A percentile compares a stretch with the other conserved stretches of the same genome.
These are phyloP conservation scores for Plasmodium vivax DNA, from an alignment of 169 alveolate species.

Conservation along the genomic window DNA sequence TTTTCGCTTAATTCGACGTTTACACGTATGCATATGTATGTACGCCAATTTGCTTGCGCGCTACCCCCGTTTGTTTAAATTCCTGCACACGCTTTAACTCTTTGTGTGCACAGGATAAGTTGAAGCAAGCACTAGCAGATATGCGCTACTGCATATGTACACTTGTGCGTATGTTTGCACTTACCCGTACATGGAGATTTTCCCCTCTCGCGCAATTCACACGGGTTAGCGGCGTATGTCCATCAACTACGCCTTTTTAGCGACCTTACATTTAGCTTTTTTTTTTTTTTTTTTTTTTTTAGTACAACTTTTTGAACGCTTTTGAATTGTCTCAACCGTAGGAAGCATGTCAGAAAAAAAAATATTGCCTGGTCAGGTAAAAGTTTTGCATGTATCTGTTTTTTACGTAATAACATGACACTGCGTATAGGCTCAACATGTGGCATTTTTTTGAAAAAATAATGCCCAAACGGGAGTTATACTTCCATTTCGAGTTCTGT, in stretches of 20 bases:
- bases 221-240: not conserved
- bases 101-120: not conserved
- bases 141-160: not conserved
- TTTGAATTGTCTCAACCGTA: not conserved
- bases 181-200: not conserved
- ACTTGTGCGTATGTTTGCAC: not conserved
- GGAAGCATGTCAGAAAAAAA: not conserved
- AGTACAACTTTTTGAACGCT: not conserved
- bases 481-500: not conserved
- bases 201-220: not conserved
- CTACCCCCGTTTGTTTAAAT: not conserved
- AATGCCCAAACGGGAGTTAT: not conserved
- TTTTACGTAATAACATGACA: not conserved
- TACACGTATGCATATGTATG: not conserved
- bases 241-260: not conserved
- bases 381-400: not conserved
- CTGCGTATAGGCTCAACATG: not conserved
- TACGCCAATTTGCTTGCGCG: not conserved
- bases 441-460: not conserved
- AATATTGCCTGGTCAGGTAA: slow-evolving; percentile 2
- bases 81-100: not conserved
- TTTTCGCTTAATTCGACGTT: not conserved
- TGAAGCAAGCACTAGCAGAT: not conserved
- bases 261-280: not conserved
- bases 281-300: not conserved